These are phyloP conservation scores for rapeseed (Brassica napus) DNA, from an alignment of 345 rosid species.

Conservation along the genomic window Da-Ae NC_063440.1:26830501-26831000, in stretches of 20 bases:
- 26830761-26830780: constrained; percentile 98
- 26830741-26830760: constrained; percentile 96
- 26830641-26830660: constrained; percentile 96
- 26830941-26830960: not conserved
- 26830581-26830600: constrained; percentile 36
- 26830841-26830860: constrained; percentile 1
- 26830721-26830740: constrained; percentile 96
- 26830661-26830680: constrained; percentile 99
- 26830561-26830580: not conserved
- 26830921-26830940: not conserved
- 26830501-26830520: constrained; percentile 12
- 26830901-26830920: not conserved
- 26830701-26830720: constrained; percentile 87
- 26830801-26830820: constrained; percentile 42
- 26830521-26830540: not conserved
- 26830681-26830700: constrained; percentile 96
- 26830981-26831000: constrained; percentile 36
- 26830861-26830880: constrained; percentile 10
- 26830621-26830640: constrained; percentile 97
- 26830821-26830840: constrained; percentile 43
- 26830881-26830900: not conserved
- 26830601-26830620: constrained; percentile 93
- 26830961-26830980: constrained; percentile 30
- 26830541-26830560: not conserved
- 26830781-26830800: constrained; percentile 92